phyloP scores from a whole-genome alignment of 78 protist species.

The Tieghemostelium lacteum region DNA sequence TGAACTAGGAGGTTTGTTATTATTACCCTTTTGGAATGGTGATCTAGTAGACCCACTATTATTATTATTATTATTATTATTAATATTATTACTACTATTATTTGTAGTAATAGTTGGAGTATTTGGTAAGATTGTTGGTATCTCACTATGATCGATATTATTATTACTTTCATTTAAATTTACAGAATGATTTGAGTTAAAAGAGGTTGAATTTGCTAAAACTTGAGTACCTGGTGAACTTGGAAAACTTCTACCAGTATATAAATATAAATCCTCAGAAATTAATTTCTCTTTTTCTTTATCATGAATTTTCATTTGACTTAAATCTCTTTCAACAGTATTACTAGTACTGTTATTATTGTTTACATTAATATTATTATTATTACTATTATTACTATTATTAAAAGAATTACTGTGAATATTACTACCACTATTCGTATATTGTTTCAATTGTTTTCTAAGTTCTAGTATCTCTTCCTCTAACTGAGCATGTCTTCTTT shows the following conservation, averaged over 20 bases:
- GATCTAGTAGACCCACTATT: slow-evolving; percentile 22
- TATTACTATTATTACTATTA: slow-evolving; percentile 1
- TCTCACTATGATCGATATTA: background rate
- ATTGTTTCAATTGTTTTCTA: slow-evolving; percentile 51
- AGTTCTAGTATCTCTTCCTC: slow-evolving; percentile 71
- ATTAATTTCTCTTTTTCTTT: slow-evolving; percentile 1
- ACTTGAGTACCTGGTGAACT: slow-evolving; percentile 31
- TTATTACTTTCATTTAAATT: slow-evolving; percentile 1
- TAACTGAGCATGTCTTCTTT: slow-evolving; percentile 65
- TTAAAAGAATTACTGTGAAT: slow-evolving; percentile 9
- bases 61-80: background rate
- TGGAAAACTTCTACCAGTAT: slow-evolving; percentile 58
- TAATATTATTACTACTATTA: background rate
- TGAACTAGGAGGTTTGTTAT: slow-evolving; percentile 49
- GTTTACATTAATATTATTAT: slow-evolving; percentile 7
- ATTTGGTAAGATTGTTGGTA: background rate
- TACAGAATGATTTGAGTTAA: slow-evolving; percentile 2
- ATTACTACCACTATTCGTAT: background rate
- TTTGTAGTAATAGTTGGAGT: slow-evolving; percentile 7
- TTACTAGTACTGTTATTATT: background rate
- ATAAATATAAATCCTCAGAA: slow-evolving; percentile 57
- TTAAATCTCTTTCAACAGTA: background rate
- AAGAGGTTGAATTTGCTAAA: slow-evolving; percentile 27
- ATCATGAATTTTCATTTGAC: slow-evolving; percentile 5
- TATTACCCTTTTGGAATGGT: slow-evolving; percentile 68